Conservation (phyloP, 768 basidiomycete species). For the Inosperma sp. region DNA sequence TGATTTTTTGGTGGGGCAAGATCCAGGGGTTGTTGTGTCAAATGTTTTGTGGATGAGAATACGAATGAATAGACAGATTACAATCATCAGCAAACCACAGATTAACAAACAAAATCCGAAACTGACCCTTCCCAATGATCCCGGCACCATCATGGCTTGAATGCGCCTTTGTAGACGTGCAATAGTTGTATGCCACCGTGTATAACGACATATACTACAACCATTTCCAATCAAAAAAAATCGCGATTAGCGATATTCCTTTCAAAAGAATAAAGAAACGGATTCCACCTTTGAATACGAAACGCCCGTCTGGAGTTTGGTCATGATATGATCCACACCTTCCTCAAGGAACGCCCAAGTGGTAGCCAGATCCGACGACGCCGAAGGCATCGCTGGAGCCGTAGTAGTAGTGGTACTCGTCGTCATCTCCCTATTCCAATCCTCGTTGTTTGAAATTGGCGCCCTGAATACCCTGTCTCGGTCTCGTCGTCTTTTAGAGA, state of each 20-base stretch:
- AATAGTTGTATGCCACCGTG: constrained; percentile 97
- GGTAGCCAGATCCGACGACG: constrained; percentile 69
- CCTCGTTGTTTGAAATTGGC: no score
- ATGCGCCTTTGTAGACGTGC: constrained; percentile 82
- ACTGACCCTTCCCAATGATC: constrained; percentile 66
- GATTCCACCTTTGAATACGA: constrained; percentile 65
- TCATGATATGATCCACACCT: constrained; percentile 89
- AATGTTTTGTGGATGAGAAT: no score
- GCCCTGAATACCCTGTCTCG: no score
- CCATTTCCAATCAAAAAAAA: background rate
- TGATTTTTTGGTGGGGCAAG: background rate
- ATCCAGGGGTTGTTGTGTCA: no score
- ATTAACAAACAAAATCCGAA: constrained; percentile 23
- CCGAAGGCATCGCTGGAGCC: constrained; percentile 55
- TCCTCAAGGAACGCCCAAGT: constrained; percentile 89
- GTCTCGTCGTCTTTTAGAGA: no score
- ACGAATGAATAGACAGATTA: no score
- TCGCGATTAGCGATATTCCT: constrained; percentile 8
- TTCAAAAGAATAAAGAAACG: constrained; percentile 1
- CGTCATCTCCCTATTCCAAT: no score
- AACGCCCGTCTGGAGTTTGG: constrained; percentile 81
- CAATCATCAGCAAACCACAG: constrained; percentile 23
- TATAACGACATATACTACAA: constrained; percentile 79
- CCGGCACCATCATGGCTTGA: constrained; percentile 40
- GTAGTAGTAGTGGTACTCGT: no score